phyloP scores from a whole-genome alignment of 1,139 yeast species.

The Candida mesenterica region DNA sequence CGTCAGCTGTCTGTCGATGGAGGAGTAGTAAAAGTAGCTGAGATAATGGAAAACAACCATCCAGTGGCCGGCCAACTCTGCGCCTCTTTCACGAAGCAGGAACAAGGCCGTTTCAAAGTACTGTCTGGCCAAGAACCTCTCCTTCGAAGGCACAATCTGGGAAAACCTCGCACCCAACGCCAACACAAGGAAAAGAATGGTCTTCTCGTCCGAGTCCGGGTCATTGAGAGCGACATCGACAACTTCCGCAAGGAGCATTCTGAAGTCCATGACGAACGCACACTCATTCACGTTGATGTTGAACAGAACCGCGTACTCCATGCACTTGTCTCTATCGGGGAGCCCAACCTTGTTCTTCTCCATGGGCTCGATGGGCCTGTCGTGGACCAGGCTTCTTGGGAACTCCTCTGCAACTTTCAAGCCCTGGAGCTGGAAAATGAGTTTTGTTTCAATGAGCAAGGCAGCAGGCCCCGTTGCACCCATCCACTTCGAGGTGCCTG shows the following conservation, averaged over 20 bases:
- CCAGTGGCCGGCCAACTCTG: slow-evolving; percentile 25
- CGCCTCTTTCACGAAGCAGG: slow-evolving; percentile 6
- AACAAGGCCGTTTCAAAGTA: slow-evolving; percentile 9
- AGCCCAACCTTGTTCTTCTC: slow-evolving; percentile 1
- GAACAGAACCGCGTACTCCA: slow-evolving; percentile 18
- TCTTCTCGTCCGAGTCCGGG: slow-evolving; percentile 3
- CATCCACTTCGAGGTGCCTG: slow-evolving; percentile 4
- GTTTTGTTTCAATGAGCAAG: slow-evolving; percentile 3
- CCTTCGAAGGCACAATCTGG: slow-evolving; percentile 1
- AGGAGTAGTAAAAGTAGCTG: slow-evolving; percentile 33
- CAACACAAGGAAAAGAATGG: slow-evolving; percentile 33
- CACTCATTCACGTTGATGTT: slow-evolving; percentile 34
- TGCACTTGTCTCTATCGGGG: slow-evolving; percentile 1
- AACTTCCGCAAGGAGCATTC: slow-evolving; percentile 23
- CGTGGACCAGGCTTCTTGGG: slow-evolving; percentile 1
- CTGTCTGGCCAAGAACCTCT: slow-evolving; percentile 1
- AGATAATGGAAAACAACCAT: slow-evolving; percentile 38
- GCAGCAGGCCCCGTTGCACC: slow-evolving; percentile 8
- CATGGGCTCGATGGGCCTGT: slow-evolving; percentile 7
- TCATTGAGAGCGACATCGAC: slow-evolving; percentile 25
- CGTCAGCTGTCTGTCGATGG: slow-evolving; percentile 32
- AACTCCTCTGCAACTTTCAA: slow-evolving; percentile 1
- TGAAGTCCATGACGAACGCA: slow-evolving; percentile 33
- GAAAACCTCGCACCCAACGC: slow-evolving; percentile 36
- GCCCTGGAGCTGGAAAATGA: slow-evolving; percentile 3